A percentile compares a stretch with the other conserved stretches of the same genome.
Evolutionary conservation across 768 basidiomycete species (phyloP).

Genomic region (Wakefieldia striispora): DNA sequence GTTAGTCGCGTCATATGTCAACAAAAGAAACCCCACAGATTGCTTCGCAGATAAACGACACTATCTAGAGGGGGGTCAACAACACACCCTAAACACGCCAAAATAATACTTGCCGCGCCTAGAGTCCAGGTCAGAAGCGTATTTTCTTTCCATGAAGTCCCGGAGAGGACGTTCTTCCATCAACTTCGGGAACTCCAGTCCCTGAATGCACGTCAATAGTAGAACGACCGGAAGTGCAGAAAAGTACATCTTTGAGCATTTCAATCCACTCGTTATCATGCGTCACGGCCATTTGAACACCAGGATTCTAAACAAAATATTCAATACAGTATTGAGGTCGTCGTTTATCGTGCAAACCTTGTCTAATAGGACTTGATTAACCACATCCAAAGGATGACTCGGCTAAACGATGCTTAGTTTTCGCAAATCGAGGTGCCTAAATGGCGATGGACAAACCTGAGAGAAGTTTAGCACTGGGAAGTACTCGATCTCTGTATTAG

Average conservation of each 20-base stretch:
- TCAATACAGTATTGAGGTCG: background rate
- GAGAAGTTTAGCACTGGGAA: background rate
- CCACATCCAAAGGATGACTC: conserved; percentile 6
- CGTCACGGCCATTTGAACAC: conserved; percentile 5
- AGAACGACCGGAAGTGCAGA: background rate
- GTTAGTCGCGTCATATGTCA: too few species aligned
- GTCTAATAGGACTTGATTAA: conserved; percentile 3
- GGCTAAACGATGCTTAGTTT: background rate
- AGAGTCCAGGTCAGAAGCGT: too few species aligned
- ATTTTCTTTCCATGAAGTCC: too few species aligned
- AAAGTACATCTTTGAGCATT: background rate
- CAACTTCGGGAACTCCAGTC: background rate
- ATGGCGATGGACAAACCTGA: background rate
- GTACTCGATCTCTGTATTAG: background rate
- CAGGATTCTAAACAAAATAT: background rate
- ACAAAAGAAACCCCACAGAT: too few species aligned
- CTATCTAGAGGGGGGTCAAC: too few species aligned
- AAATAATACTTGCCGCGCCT: too few species aligned
- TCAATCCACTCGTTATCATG: conserved; percentile 7
- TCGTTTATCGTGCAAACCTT: background rate
- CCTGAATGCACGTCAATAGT: too few species aligned
- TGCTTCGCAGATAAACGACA: too few species aligned
- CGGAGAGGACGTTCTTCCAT: background rate
- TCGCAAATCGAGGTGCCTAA: background rate
- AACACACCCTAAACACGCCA: too few species aligned